These are phyloP conservation scores for Epicoccum sorghinum DNA, from an alignment of 2,329 filamentous ascomycete genomes.

Conservation along the genomic window DNA sequence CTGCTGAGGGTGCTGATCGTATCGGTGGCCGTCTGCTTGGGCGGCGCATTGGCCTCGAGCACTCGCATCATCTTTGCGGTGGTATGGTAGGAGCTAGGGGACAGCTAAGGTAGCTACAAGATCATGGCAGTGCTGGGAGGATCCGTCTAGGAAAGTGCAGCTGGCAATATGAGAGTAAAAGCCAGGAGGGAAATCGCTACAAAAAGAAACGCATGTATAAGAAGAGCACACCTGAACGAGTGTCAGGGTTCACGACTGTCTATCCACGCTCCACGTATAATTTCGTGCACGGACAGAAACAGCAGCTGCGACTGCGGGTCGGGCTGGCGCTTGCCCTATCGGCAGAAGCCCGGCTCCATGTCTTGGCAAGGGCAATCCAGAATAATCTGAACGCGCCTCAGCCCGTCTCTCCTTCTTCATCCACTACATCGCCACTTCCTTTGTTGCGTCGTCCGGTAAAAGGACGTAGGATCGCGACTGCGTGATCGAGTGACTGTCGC, in stretches of 20 bases:
- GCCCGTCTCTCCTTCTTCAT: background rate
- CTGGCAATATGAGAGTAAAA: background rate
- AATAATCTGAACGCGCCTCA: background rate
- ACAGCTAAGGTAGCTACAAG: conserved; percentile 17
- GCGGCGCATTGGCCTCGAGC: conserved; percentile 76
- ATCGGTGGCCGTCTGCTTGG: conserved; percentile 93
- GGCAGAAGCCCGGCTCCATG: conserved; percentile 24
- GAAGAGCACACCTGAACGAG: background rate
- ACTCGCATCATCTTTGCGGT: conserved; percentile 56
- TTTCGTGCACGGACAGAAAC: conserved; percentile 21
- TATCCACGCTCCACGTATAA: conserved; percentile 26
- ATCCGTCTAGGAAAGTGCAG: background rate
- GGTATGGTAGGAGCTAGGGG: background rate
- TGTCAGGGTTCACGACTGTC: background rate
- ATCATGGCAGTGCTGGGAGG: conserved; percentile 18
- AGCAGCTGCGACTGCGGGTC: conserved; percentile 1
- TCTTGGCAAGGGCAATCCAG: background rate
- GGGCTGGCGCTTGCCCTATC: conserved; percentile 9
- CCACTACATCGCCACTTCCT: conserved; percentile 13
- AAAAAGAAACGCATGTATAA: conserved; percentile 1
- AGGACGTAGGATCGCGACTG: conserved; percentile 6
- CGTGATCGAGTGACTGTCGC: background rate
- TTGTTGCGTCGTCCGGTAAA: conserved; percentile 5
- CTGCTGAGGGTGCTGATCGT: conserved; percentile 90
- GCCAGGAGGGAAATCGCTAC: background rate